phyloP scores from a whole-genome alignment of 73 alveolate species.

The Paramecium caudatum region DNA sequence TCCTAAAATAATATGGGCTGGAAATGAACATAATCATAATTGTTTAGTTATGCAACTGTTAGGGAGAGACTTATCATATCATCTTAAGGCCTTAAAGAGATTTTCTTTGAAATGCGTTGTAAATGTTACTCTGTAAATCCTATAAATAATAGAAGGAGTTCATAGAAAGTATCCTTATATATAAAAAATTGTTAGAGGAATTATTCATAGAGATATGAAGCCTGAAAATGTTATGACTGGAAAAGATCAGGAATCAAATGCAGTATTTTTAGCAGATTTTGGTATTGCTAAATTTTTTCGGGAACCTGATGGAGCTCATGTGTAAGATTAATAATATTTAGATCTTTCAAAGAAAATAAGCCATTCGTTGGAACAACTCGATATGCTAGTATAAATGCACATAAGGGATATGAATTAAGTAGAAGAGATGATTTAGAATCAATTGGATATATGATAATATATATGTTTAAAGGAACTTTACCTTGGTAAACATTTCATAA shows the following conservation, averaged over 20 bases:
- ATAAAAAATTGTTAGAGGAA: conserved; percentile 35
- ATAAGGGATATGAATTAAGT: conserved; percentile 89
- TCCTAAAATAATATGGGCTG: conserved; percentile 73
- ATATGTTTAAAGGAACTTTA: conserved; percentile 78
- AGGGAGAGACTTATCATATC: conserved; percentile 76
- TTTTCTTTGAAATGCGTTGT: conserved; percentile 75
- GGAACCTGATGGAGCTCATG: conserved; percentile 76
- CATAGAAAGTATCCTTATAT: conserved; percentile 59
- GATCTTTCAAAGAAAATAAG: conserved; percentile 61
- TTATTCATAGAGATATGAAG: conserved; percentile 62
- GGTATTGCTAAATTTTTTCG: conserved; percentile 93
- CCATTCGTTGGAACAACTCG: conserved; percentile 85
- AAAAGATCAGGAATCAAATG: conserved; percentile 66
- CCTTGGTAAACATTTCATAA: conserved; percentile 98
- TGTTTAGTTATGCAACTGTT: conserved; percentile 62
- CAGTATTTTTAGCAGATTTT: conserved; percentile 90
- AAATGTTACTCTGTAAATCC: conserved; percentile 42
- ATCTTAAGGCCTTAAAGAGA: conserved; percentile 62
- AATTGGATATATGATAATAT: conserved; percentile 86
- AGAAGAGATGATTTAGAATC: conserved; percentile 90
- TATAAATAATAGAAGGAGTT: conserved; percentile 62
- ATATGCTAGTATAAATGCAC: conserved; percentile 86
- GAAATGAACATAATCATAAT: conserved; percentile 72
- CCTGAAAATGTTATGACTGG: conserved; percentile 65
- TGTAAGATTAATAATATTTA: conserved; percentile 29